Evolutionary conservation across 2,329 filamentous ascomycete species (phyloP), one percentile per base, ranked within the genome.

Genomic region (Cordyceps farinosa): DNA sequence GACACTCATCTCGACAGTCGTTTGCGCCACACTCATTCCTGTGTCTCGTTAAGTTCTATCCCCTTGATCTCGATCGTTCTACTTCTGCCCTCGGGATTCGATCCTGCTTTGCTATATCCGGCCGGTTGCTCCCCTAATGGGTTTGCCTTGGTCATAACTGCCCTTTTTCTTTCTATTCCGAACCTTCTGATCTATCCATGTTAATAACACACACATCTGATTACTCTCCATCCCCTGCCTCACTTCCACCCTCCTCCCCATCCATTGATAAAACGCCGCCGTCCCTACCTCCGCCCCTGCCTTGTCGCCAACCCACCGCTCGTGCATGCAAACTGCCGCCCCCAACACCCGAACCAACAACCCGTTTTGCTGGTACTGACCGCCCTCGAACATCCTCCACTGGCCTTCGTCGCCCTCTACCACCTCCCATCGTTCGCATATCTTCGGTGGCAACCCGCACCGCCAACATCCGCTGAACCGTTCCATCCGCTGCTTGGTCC

Each of bases 201-300:
- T 17, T 4, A 47, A 47, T 47, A 47, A 45, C 32, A n/a, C 42
- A 30, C 48, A 61, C 32, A 27, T 22, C 58, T 38, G 30, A 36
- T 61, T 61, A 32, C 45, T 53, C 42, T 61, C 32, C 45, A 52
- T 52, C 3, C 47, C 58, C 11, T 47, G 34, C 58, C 47, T 42
- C 9, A 3, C 7, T 5, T 17, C 44, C 11, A 38, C 47, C 42
- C 38, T 51, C 47, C 22, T 15, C n/a, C 58, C 58, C 34, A 52
- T 36, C 45, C 58, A 52, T 34, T n/a, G 27, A 51, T 27, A 52
- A 17, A 22, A 52, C 36, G 22, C 48, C 30, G 13, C 38, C n/a
- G 51, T 47, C 45, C 38, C 48, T 29, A 27, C 15, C 13, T 30
- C 10, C 27, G n/a, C n/a, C n/a, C n/a, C n/a, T n/a, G n/a, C n/a